These are phyloP conservation scores for Coniochaeta sp. DNA, from an alignment of 2,329 filamentous ascomycete species.

Conservation along the genomic window DNA sequence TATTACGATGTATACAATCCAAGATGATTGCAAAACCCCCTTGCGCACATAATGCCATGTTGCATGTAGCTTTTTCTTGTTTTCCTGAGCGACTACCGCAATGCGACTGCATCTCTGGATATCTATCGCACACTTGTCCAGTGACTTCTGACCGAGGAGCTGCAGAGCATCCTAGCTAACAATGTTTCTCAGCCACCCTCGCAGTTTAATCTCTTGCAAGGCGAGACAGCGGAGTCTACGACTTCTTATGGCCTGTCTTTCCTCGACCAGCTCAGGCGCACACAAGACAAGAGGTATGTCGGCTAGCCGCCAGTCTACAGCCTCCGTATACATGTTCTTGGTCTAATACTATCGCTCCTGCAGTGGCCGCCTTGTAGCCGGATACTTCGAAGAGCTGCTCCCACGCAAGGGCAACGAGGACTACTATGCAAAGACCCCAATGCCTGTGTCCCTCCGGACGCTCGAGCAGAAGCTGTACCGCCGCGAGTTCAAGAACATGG, in stretches of 20 bases:
- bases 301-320: neutral
- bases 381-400: slow-evolving; percentile 66
- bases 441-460: slow-evolving; percentile 71
- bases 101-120: neutral
- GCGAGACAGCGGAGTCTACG: slow-evolving; percentile 61
- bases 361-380: slow-evolving; percentile 67
- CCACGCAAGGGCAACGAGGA: slow-evolving; percentile 56
- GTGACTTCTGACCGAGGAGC: neutral
- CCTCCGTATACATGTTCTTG: neutral
- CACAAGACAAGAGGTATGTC: slow-evolving; percentile 73
- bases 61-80: neutral
- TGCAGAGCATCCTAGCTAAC: slow-evolving; percentile 7
- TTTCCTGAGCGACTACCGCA: neutral
- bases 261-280: slow-evolving; percentile 65
- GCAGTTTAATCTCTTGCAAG: slow-evolving; percentile 41
- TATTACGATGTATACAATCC: neutral
- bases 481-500: slow-evolving; percentile 61
- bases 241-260: slow-evolving; percentile 65
- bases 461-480: slow-evolving; percentile 69
- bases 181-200: slow-evolving; percentile 10
- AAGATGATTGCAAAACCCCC: neutral
- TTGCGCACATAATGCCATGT: neutral
- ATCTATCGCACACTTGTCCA: neutral
- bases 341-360: slow-evolving; percentile 3
- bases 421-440: slow-evolving; percentile 69